phyloP scores from a whole-genome alignment of 1,284 basidiomycete species.

The Ustilago curta region DNA sequence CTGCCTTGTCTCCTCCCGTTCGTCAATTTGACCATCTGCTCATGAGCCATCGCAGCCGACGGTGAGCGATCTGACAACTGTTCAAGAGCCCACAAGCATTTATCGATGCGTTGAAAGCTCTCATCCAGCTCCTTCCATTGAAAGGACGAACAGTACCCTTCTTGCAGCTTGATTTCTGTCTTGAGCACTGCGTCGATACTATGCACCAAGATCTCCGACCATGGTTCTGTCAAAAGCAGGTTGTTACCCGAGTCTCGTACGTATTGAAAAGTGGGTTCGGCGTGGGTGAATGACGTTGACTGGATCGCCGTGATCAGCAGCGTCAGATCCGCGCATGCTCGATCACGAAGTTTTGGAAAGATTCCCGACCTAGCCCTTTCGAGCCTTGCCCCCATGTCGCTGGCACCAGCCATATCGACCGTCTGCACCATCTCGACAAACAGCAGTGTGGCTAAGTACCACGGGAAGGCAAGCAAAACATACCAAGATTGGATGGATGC shows the following conservation, averaged over 20 bases:
- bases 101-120: constrained; percentile 8
- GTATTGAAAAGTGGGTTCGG: constrained; percentile 22
- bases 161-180: constrained; percentile 28
- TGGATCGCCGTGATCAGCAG: constrained; percentile 23
- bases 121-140: constrained; percentile 27
- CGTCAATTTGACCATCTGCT: constrained; percentile 14
- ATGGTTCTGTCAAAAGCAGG: constrained; percentile 23
- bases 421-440: constrained; percentile 40
- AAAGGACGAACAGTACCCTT: constrained; percentile 21
- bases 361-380: constrained; percentile 18
- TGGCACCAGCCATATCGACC: constrained; percentile 22
- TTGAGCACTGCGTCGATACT: constrained; percentile 24
- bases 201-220: constrained; percentile 31
- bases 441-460: constrained; percentile 29
- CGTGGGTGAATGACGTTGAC: constrained; percentile 12
- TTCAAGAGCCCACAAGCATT: constrained; percentile 25
- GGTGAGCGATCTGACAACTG: constrained; percentile 24
- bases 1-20: constrained; percentile 1
- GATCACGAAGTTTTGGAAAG: constrained; percentile 22
- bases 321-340: constrained; percentile 19
- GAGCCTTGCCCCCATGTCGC: constrained; percentile 9
- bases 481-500: constrained; percentile 35
- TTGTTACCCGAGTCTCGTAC: constrained; percentile 26
- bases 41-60: constrained; percentile 16
- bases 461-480: constrained; percentile 24